phyloP scores from a whole-genome alignment of 139 green algal species.

The Closterium sp. region DNA sequence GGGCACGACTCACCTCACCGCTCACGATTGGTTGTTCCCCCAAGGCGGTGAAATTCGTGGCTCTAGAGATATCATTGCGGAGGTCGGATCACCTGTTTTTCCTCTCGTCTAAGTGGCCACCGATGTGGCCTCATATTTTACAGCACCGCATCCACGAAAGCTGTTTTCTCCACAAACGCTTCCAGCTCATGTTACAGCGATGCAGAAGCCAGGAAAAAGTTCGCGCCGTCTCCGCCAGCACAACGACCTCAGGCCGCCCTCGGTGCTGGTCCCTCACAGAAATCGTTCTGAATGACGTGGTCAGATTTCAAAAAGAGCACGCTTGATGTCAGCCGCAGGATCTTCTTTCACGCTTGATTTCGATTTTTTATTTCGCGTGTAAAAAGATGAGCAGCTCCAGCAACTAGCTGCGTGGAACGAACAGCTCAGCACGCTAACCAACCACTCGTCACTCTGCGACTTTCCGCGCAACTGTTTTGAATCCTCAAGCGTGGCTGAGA shows the following conservation, averaged over 20 bases:
- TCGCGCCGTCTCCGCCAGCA: background rate
- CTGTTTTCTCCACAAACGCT: background rate
- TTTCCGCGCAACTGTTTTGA: background rate
- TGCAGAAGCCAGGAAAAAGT: background rate
- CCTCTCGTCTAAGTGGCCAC: background rate
- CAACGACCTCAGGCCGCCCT: background rate
- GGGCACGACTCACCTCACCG: background rate
- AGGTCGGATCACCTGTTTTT: background rate
- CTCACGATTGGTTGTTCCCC: background rate
- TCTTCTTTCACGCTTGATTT: background rate
- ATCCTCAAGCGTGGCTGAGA: background rate
- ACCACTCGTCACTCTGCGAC: background rate
- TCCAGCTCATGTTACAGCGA: background rate
- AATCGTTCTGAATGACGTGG: background rate
- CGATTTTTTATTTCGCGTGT: background rate
- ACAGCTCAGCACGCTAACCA: background rate
- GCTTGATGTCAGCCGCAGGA: background rate
- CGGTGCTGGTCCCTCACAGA: background rate
- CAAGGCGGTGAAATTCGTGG: background rate
- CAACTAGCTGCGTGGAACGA: background rate
- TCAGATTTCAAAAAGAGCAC: background rate
- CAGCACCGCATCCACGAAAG: background rate
- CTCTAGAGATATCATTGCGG: background rate
- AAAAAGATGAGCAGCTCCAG: background rate
- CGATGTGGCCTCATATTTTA: background rate